Conservation (phyloP, 441 rosid genomes). For the Brassica balearica region DNA sequence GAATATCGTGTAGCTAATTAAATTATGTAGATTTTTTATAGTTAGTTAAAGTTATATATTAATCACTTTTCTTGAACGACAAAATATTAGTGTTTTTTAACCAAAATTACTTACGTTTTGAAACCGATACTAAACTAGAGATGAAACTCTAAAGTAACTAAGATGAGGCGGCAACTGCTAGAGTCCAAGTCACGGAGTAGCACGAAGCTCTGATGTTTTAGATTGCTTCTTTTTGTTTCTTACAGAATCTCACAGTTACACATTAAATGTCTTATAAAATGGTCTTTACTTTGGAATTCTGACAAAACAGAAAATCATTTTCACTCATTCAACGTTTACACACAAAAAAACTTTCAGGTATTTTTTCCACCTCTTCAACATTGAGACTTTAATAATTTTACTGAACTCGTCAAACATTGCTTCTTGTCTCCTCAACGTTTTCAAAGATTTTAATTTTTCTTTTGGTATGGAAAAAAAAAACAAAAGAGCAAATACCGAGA, state of each 20-base stretch:
- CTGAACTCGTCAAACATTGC: conserved; percentile 54
- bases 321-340: conserved; percentile 16
- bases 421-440: conserved; percentile 53
- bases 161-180: conserved; percentile 37
- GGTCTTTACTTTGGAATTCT: conserved; percentile 49
- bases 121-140: neutral
- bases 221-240: conserved; percentile 48
- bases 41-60: too few species aligned
- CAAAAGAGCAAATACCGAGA: conserved; percentile 51
- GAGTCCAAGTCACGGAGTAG: conserved; percentile 41
- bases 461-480: conserved; percentile 11
- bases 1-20: too few species aligned
- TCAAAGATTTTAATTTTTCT: conserved; percentile 14
- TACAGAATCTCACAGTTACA: conserved; percentile 40
- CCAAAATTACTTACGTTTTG: neutral
- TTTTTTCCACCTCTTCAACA: conserved; percentile 30
- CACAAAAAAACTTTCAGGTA: neutral
- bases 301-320: conserved; percentile 42
- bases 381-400: conserved; percentile 19
- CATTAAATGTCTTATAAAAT: conserved; percentile 40
- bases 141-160: neutral
- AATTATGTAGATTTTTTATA: too few species aligned
- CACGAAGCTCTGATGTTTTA: conserved; percentile 38
- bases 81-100: neutral
- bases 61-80: too few species aligned